Conservation (phyloP, 1,139 yeast genomes). For the Kluyveromyces sp. region DNA sequence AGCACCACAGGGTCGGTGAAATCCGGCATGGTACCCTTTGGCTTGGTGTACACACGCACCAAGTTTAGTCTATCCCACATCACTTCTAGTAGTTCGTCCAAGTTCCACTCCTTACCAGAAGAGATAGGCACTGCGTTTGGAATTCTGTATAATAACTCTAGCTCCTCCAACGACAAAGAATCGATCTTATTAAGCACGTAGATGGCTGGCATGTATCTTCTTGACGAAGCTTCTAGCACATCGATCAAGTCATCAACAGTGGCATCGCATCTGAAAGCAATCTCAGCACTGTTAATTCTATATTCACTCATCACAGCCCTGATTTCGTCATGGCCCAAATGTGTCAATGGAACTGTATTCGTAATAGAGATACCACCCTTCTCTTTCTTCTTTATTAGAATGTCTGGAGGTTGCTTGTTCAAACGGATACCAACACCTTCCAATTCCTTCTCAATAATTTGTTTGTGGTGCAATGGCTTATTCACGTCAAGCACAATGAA, state of each 20-base stretch:
- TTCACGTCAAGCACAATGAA: slow-evolving; percentile 93
- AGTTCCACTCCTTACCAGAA: slow-evolving; percentile 92
- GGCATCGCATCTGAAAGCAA: slow-evolving; percentile 94
- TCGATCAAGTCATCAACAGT: slow-evolving; percentile 93
- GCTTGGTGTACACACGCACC: slow-evolving; percentile 94
- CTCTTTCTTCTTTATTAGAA: slow-evolving; percentile 83
- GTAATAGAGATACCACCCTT: slow-evolving; percentile 93
- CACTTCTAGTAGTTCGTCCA: slow-evolving; percentile 84
- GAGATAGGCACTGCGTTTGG: slow-evolving; percentile 97
- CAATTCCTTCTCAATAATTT: slow-evolving; percentile 84
- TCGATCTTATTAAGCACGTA: slow-evolving; percentile 94
- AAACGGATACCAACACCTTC: slow-evolving; percentile 97
- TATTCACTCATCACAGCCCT: slow-evolving; percentile 95
- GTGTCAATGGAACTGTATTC: slow-evolving; percentile 86
- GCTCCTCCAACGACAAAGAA: slow-evolving; percentile 86
- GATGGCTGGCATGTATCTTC: slow-evolving; percentile 91
- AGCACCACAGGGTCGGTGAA: slow-evolving; percentile 91
- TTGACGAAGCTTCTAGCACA: slow-evolving; percentile 80
- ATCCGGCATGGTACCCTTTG: slow-evolving; percentile 91
- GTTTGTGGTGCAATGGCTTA: slow-evolving; percentile 90
- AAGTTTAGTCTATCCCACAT: slow-evolving; percentile 91
- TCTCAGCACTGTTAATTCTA: slow-evolving; percentile 92
- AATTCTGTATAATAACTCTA: slow-evolving; percentile 79
- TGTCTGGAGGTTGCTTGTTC: slow-evolving; percentile 88
- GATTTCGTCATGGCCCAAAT: slow-evolving; percentile 84